Base-by-base conservation (phyloP, 2,329 filamentous ascomycete species). In the Epichloe gansuensis region DNA sequence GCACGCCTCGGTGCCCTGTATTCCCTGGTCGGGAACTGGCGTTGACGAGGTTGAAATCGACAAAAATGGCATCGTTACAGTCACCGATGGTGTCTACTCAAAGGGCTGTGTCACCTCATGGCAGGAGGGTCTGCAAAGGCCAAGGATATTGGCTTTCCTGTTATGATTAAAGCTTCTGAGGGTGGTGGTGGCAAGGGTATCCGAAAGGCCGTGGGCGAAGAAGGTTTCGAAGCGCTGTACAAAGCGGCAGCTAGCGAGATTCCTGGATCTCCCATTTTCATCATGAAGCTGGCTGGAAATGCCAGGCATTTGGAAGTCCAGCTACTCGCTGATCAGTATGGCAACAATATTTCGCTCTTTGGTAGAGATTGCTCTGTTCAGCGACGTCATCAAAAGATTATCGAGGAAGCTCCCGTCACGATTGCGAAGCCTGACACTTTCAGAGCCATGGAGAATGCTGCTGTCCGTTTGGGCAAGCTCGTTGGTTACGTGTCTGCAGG, bases 161-260 rank as follows among this genome's bases (percentile, higher is more conserved):
- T 98, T 76, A 98, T 98, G 93, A 89, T 98, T 70, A 98, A 98
- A 78, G 93, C 93, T n/a, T 97, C 93, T 3, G 93, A 98, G 76
- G 93, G 93, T 74, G 93, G 93, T 75, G 93, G 93, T 74, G 93
- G 93, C 68, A 98, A 98, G 77, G 93, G 93, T 79, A 98, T 98
- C 67, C 89, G 94, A 68, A 96, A 97, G 75, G 93, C 93, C 60
- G 77, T 88, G 56, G 77, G 77, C 56, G 91, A 95, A 68, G 85
- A 91, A 43, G 83, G 86, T 57, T 98, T 98, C 63, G 78, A 86
- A 66, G 76, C 78, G 61, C 77, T 97, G 46, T 98, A 97, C 79
- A 93, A 94, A 71, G 93, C 91, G 46, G 93, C 94, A 23, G 91
- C 93, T 5, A 95, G 86, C 69, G 94, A 98, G 71, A 97, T 98